Evolutionary conservation across 805 yeast species (phyloP), one percentile per base, ranked within the genome.

Genomic region (Kodamaea jinghongensis): DNA sequence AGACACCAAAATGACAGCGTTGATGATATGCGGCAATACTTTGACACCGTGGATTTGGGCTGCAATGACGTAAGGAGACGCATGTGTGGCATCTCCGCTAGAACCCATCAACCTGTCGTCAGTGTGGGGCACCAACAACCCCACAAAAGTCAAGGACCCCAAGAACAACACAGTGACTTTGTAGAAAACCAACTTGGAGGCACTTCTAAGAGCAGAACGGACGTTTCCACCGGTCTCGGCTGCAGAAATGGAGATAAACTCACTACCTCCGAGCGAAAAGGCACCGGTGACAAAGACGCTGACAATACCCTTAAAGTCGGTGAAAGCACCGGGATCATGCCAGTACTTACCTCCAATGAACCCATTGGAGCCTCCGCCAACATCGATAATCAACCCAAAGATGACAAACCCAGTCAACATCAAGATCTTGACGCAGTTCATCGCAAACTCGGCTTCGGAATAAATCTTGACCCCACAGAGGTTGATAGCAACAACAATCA

Each of bases 91-190:
- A n/a, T 41, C 37, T 2, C 49, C 45, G 14, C 48, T 50, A 4
- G 63, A 44, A 12, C 71, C 70, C 66, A 67, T 53, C 34, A 67
- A 62, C 32, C 52, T 42, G 25, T 46, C 57, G 15, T 65, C 58
- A 44, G 45, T 54, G 36, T 56, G 47, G 6, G 73, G 73, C 26
- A 67, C 73, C 42, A 67, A 57, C 41, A 67, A 59, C 4, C 71
- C 71, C 31, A 59, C 63, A 23, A 59, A 44, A 11, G 39, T 10
- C 46, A 59, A 50, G 6, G 62, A 45, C 12, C 63, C 63, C 49
- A 58, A 46, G 48, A 56, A 59, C 43, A 59, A 53, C 34, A 59
- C 41, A 16, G 56, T 46, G 16, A 59, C 46, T 34, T 59, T 52
- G 44, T 48, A 52, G 42, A 56, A 56, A 33, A 59, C 59, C 39